Percentiles rank a stretch among this genome's conserved stretches.
phyloP scores from a whole-genome alignment of 2,329 filamentous ascomycete genomes.

The Didymellaceae sp. region DNA sequence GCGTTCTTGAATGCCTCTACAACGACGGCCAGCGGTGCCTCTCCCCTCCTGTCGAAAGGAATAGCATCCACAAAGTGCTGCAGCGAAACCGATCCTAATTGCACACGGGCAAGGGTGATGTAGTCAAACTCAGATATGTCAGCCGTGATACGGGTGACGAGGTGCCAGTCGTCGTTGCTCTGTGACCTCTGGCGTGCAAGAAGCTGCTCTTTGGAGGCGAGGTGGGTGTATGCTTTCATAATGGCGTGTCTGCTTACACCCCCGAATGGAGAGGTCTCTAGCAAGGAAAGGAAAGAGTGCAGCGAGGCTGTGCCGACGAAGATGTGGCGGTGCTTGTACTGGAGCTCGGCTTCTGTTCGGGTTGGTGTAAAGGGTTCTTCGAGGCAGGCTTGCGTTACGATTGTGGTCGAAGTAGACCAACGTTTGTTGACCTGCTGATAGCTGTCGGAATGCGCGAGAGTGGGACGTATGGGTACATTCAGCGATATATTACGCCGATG shows the following conservation, averaged over 20 bases:
- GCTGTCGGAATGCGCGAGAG: neutral
- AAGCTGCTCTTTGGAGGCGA: conserved; percentile 37
- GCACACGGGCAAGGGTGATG: conserved; percentile 31
- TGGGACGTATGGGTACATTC: conserved; percentile 23
- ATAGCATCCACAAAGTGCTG: conserved; percentile 36
- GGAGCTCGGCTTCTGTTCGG: conserved; percentile 34
- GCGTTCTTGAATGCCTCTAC: conserved; percentile 40
- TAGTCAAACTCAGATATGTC: conserved; percentile 30
- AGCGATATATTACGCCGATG: conserved; percentile 33
- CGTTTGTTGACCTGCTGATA: neutral
- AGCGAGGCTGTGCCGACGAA: conserved; percentile 44
- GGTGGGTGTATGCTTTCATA: conserved; percentile 32
- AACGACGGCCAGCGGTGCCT: conserved; percentile 26
- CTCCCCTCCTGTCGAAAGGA: conserved; percentile 29
- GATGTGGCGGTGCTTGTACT: conserved; percentile 45
- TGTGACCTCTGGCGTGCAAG: conserved; percentile 33
- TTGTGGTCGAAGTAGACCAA: conserved; percentile 8
- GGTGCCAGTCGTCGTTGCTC: conserved; percentile 32
- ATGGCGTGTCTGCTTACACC: conserved; percentile 30
- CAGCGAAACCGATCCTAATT: conserved; percentile 37
- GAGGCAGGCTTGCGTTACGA: conserved; percentile 6
- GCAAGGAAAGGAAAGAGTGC: conserved; percentile 36
- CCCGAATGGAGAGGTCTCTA: conserved; percentile 29
- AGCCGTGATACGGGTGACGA: conserved; percentile 32
- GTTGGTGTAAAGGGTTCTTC: conserved; percentile 3